Base-by-base conservation (phyloP, 2,329 filamentous ascomycete genomes). In the Rhinocladiella mackenziei region DNA sequence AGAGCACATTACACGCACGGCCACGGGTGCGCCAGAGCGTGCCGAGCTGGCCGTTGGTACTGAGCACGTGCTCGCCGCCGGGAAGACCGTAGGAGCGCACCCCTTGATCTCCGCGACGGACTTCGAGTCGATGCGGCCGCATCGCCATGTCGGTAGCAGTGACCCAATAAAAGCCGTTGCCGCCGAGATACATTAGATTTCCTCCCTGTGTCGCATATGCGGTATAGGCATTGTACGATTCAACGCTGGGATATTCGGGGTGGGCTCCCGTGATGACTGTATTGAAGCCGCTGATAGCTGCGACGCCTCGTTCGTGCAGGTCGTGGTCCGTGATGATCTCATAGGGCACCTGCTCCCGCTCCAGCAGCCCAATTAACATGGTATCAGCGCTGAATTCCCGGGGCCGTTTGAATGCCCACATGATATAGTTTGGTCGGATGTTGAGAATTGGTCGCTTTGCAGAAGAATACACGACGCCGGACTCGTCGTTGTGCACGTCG, bases 261-360 rank as follows among this genome's bases (percentile, higher is more conserved):
- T 64, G 63, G 33, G 56, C 56, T 35, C 62, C 58, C 1, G 57
- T 58, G 23, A 65, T 47, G 15, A 63, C 43, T 14, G 54, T 55
- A 6, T 48, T 39, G 45, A 59, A 64, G 8, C 39, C 42, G 1
- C 23, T 17, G 6, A 61, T 13, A 2, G 53, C 49, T 1, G 20
- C 30, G 5, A 42, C 39, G 6, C 58, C 61, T 10, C 36, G 37
- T 9, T 36, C 32, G 37, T 63, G 59, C 4, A 67, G 51, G 35
- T 64, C 60, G 47, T 66, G 65, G 39, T 67, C 65, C 7, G 62
- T 65, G 30, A 66, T 43, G 14, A 63, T 50, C 41, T 66, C 64
- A 41, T 67, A 66, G 2, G 51, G 41, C 9, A 58, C 54, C 2
- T 60, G 55, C 5, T 50, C 45, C 8, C 55, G 55, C 41, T 67